Conservation (phyloP, 2,329 filamentous ascomycete genomes). For the Paecilomyces fulvus region DNA sequence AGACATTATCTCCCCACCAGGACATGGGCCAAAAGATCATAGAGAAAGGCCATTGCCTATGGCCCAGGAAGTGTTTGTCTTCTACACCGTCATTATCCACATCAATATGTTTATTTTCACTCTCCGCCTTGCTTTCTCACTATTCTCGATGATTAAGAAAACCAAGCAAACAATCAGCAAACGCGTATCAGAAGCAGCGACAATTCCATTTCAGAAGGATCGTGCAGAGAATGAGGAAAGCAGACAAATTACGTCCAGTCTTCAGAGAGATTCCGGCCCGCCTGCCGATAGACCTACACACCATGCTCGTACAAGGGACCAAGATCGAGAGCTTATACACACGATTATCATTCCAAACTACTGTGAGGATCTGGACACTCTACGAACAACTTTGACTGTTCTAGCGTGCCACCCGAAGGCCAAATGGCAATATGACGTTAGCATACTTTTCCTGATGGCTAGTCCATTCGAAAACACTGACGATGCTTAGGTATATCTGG, state of each 20-base stretch:
- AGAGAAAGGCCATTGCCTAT: conserved; percentile 8
- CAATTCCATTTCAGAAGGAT: neutral
- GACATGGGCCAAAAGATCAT: neutral
- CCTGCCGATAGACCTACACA: conserved; percentile 38
- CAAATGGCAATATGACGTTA: conserved; percentile 58
- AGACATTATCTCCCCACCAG: conserved; percentile 5
- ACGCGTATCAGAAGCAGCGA: conserved; percentile 5
- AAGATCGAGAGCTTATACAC: conserved; percentile 48
- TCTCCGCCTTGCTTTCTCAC: conserved; percentile 41
- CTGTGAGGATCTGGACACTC: conserved; percentile 61
- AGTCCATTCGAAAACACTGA: neutral
- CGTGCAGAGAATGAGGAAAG: neutral
- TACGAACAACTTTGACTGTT: conserved; percentile 61
- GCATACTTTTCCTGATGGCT: conserved; percentile 23
- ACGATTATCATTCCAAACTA: conserved; percentile 66
- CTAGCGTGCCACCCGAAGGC: conserved; percentile 60
- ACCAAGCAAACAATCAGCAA: conserved; percentile 11
- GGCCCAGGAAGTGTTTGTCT: conserved; percentile 44
- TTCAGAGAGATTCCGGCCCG: neutral
- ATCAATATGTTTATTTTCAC: conserved; percentile 53
- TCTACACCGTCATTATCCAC: conserved; percentile 59
- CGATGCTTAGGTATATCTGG: conserved; percentile 55
- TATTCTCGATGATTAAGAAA: conserved; percentile 30
- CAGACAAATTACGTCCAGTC: conserved; percentile 1
- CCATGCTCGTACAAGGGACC: conserved; percentile 38